Evolutionary conservation across 2,329 filamentous ascomycete species (phyloP).

Genomic region (Boeremia exigua): DNA sequence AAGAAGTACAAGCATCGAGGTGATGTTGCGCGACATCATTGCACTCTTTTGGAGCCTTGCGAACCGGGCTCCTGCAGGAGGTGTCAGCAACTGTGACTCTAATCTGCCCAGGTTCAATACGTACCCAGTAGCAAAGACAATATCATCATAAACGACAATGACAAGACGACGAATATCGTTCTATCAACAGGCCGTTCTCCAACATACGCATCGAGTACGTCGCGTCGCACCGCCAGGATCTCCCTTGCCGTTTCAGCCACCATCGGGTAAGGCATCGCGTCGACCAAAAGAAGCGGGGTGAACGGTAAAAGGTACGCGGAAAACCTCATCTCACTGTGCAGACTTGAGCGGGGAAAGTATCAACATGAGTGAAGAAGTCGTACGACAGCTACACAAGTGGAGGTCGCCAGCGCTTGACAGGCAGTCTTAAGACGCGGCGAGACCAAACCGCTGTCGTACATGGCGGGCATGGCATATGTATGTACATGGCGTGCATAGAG

Average conservation of each 20-base stretch:
- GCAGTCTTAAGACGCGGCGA: neutral
- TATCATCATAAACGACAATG: conserved; percentile 19
- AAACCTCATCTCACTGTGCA: neutral
- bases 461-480: neutral
- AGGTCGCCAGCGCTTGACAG: neutral
- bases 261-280: conserved; percentile 4
- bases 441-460: neutral
- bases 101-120: neutral
- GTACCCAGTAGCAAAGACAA: conserved; percentile 20
- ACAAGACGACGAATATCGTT: conserved; percentile 14
- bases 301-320: neutral
- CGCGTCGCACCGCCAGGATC: neutral
- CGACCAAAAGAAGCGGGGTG: neutral
- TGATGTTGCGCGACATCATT: conserved; percentile 16
- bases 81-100: neutral
- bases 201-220: neutral
- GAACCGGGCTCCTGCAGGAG: conserved; percentile 9
- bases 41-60: conserved; percentile 7
- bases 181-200: conserved; percentile 17
- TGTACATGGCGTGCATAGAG: neutral
- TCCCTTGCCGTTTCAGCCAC: neutral
- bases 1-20: conserved; percentile 13
- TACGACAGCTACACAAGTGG: neutral
- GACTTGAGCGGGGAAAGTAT: neutral
- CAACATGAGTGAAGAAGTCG: neutral